These are phyloP conservation scores for Aspergillus aculeatus DNA, from an alignment of 2,329 filamentous ascomycete species.

Conservation along the genomic window DNA sequence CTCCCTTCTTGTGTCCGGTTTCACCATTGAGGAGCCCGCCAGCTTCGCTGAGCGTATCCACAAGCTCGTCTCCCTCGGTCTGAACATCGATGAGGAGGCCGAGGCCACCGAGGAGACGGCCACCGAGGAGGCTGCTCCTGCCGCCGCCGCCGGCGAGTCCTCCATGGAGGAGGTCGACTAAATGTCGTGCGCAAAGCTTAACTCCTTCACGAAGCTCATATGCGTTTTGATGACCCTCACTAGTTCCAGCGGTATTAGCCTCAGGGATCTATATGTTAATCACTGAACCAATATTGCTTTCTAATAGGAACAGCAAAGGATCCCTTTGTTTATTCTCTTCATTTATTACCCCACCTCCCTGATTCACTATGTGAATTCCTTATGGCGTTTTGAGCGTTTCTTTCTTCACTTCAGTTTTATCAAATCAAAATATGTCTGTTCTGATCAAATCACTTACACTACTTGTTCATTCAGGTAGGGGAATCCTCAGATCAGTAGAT, in stretches of 20 bases:
- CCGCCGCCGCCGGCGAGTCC: conserved; percentile 73
- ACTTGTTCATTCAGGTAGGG: neutral
- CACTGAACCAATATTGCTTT: conserved; percentile 17
- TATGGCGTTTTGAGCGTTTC: conserved; percentile 28
- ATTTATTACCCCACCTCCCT: conserved; percentile 7
- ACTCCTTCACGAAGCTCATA: conserved; percentile 16
- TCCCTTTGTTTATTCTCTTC: conserved; percentile 10
- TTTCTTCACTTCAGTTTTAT: conserved; percentile 11
- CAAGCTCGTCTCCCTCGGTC: conserved; percentile 96
- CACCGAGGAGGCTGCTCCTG: conserved; percentile 59
- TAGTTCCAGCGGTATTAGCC: conserved; percentile 17
- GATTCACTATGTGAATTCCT: conserved; percentile 19
- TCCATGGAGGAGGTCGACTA: conserved; percentile 99
- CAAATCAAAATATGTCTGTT: conserved; percentile 16
- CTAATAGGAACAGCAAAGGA: conserved; percentile 15
- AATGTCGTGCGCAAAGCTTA: conserved; percentile 26
- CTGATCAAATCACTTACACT: conserved; percentile 8
- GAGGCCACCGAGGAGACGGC: conserved; percentile 62
- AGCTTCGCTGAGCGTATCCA: conserved; percentile 98
- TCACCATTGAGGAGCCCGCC: conserved; percentile 98
- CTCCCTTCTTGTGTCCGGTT: conserved; percentile 94
- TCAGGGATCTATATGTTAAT: conserved; percentile 2
- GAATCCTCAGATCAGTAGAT: conserved; percentile 10
- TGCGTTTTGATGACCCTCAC: conserved; percentile 13
- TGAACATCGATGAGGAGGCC: conserved; percentile 94